Evolutionary conservation across 345 rosid species (phyloP).

Genomic region (Combretum micranthum): DNA sequence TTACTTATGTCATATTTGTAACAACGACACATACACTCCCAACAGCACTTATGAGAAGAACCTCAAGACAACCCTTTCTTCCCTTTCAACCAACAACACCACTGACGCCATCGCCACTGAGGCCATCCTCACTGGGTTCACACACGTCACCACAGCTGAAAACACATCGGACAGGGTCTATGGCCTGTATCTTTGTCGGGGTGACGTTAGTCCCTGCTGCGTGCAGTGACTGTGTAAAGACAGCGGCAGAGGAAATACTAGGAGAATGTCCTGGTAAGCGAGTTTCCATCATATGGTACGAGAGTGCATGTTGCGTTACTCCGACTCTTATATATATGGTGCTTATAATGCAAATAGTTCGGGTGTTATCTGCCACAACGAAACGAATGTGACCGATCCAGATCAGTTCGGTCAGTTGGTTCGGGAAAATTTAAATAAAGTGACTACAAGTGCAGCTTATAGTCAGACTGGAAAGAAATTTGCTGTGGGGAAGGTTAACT

Average conservation of each 20-base stretch:
- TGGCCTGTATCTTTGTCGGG: slow-evolving; percentile 17
- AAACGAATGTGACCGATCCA: too few relatives aligned
- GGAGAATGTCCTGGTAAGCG: neutral
- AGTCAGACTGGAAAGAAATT: too few relatives aligned
- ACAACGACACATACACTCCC: slow-evolving; percentile 3
- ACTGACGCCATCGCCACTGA: neutral
- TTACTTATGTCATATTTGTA: neutral
- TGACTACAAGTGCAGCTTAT: too few relatives aligned
- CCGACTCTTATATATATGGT: slow-evolving; percentile 1
- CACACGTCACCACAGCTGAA: slow-evolving; percentile 1
- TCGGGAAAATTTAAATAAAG: too few relatives aligned
- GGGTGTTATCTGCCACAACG: accelerated
- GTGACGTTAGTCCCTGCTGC: slow-evolving; percentile 1
- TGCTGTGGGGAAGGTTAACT: too few relatives aligned
- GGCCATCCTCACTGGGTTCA: slow-evolving; percentile 1
- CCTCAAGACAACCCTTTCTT: slow-evolving; percentile 13
- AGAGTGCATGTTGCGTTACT: slow-evolving; percentile 21
- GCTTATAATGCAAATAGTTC: neutral
- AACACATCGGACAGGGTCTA: slow-evolving; percentile 4
- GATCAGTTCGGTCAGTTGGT: too few relatives aligned
- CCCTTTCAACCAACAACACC: slow-evolving; percentile 1
- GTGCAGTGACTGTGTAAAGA: slow-evolving; percentile 6
- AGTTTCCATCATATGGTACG: slow-evolving; percentile 23
- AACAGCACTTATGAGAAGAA: slow-evolving; percentile 12
- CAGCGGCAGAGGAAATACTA: slow-evolving; percentile 8